Conservation (phyloP, 2,329 filamentous ascomycete genomes). For the Penicillium corylophilum region DNA sequence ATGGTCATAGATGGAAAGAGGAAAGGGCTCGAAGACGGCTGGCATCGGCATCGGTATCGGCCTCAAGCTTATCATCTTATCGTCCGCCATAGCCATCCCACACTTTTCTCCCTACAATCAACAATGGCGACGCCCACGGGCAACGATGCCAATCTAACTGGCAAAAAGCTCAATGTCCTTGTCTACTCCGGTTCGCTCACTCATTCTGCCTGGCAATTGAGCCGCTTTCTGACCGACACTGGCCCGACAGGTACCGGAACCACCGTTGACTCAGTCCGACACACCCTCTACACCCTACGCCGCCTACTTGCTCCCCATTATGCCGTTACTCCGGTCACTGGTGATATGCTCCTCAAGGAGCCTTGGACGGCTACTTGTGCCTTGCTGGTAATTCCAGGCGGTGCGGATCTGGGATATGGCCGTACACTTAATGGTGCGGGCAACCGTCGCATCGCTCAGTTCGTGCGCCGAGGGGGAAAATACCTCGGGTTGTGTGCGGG, state of each 20-base stretch:
- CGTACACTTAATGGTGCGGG: conserved; percentile 82
- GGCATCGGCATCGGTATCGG: conserved; percentile 19
- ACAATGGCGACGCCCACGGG: conserved; percentile 34
- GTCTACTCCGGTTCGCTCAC: conserved; percentile 75
- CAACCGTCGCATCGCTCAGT: conserved; percentile 80
- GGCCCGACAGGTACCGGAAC: conserved; percentile 69
- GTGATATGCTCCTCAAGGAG: conserved; percentile 78
- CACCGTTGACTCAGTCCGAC: conserved; percentile 82
- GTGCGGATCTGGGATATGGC: conserved; percentile 91
- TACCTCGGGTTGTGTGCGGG: conserved; percentile 94
- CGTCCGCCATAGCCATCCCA: conserved; percentile 13
- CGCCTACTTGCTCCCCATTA: conserved; percentile 86
- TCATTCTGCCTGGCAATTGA: conserved; percentile 25
- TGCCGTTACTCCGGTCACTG: conserved; percentile 82
- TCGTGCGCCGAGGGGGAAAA: conserved; percentile 77
- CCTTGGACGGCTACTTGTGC: conserved; percentile 88
- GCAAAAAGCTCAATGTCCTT: conserved; percentile 79
- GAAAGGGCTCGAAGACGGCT: conserved; percentile 13
- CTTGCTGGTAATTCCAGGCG: conserved; percentile 86
- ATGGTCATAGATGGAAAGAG: conserved; percentile 39
- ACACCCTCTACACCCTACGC: conserved; percentile 83
- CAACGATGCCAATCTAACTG: conserved; percentile 51
- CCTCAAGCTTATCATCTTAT: conserved; percentile 25
- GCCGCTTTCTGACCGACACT: conserved; percentile 29
- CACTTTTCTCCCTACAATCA: conserved; percentile 11